Percentiles rank a stretch among this genome's conserved stretches.
These are phyloP conservation scores for Houttuynia cordata DNA, from an alignment of 164 flowering plant genomes.

Conservation along the genomic window DNA sequence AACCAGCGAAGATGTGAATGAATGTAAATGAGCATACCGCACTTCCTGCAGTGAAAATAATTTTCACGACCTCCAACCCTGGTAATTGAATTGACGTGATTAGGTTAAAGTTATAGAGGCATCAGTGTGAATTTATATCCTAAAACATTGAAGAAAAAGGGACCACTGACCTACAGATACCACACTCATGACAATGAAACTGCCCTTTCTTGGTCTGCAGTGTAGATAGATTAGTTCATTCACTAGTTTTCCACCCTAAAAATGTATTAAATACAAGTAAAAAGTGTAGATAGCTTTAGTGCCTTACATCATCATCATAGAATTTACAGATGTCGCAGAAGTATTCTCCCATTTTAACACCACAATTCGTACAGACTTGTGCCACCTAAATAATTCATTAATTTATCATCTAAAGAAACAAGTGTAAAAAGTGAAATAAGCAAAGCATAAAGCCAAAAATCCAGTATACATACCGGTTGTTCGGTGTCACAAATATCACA, in stretches of 20 bases:
- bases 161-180: slow-evolving; percentile 71
- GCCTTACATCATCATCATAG: slow-evolving; percentile 80
- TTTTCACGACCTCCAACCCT: slow-evolving; percentile 62
- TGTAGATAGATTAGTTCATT: too few species aligned
- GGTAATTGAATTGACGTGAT: slow-evolving; percentile 2
- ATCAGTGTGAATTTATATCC: background rate
- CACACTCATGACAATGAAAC: slow-evolving; percentile 89
- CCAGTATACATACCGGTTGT: slow-evolving; percentile 43
- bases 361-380: slow-evolving; percentile 71
- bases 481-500: slow-evolving; percentile 68
- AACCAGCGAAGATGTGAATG: too few species aligned
- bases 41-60: slow-evolving; percentile 16
- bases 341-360: slow-evolving; percentile 93
- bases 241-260: too few species aligned
- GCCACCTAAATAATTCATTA: slow-evolving; percentile 32
- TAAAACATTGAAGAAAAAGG: background rate
- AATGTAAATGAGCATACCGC: slow-evolving; percentile 15
- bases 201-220: slow-evolving; percentile 43
- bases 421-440: too few species aligned
- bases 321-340: slow-evolving; percentile 86
- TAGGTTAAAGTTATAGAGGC: background rate
- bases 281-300: background rate
- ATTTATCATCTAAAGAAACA: too few species aligned
- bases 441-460: too few species aligned
- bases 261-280: too few species aligned